A percentile compares a stretch with the other conserved stretches of the same genome.
Conservation (phyloP, 768 basidiomycete species). For the Gloeophyllum trabeum region DNA sequence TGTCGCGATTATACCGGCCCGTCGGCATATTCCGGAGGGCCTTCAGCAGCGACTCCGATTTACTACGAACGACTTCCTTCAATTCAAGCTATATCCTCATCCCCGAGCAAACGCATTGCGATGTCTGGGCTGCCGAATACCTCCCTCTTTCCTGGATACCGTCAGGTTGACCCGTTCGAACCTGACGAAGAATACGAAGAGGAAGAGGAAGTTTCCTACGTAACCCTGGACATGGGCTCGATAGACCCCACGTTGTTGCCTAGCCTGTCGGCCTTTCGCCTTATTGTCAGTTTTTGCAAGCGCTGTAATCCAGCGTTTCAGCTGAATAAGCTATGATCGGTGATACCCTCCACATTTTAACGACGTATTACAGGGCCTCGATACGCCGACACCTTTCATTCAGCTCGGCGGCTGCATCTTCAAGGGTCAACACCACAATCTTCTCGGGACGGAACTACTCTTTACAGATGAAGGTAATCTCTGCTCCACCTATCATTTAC, state of each 20-base stretch:
- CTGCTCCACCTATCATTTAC: no score
- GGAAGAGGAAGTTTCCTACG: conserved; percentile 50
- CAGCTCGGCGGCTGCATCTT: conserved; percentile 70
- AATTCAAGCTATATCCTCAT: no score
- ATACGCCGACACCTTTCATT: conserved; percentile 66
- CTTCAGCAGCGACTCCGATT: no score
- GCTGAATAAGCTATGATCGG: neutral
- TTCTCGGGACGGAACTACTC: conserved; percentile 68
- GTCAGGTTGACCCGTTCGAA: conserved; percentile 56
- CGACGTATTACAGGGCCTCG: conserved; percentile 67
- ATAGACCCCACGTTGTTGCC: conserved; percentile 70
- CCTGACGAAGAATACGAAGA: conserved; percentile 57
- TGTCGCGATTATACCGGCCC: no score
- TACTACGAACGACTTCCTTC: no score
- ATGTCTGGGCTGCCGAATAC: no score
- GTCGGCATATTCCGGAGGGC: no score
- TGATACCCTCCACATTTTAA: no score
- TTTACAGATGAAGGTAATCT: conserved; percentile 57
- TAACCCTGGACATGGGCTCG: conserved; percentile 62
- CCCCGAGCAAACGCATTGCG: no score
- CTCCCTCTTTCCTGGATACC: conserved; percentile 49
- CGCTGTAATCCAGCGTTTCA: neutral
- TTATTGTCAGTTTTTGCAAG: conserved; percentile 46
- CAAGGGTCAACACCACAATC: conserved; percentile 53
- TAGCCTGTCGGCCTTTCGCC: conserved; percentile 53